These are phyloP conservation scores for Porpolomopsis calyptriformis DNA, from an alignment of 768 basidiomycete species.

Conservation along the genomic window DNA sequence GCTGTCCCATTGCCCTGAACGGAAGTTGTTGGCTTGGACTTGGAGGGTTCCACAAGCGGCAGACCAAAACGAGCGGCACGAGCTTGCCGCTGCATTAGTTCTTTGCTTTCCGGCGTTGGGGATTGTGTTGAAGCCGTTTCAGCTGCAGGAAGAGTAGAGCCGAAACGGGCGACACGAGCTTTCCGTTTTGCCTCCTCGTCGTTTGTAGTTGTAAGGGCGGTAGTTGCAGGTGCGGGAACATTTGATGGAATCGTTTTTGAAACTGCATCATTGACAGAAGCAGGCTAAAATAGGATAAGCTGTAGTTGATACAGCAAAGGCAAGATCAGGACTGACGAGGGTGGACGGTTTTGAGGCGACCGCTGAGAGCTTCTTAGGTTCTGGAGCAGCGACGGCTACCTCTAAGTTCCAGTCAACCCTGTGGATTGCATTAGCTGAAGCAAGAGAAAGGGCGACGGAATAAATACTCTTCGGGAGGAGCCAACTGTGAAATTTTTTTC, in stretches of 20 bases:
- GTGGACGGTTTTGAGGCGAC: background rate
- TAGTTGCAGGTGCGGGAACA: background rate
- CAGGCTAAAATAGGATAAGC: no score
- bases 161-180: slow-evolving; percentile 44
- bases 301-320: slow-evolving; percentile 1
- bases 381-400: slow-evolving; percentile 12
- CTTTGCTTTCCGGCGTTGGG: slow-evolving; percentile 29
- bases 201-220: background rate
- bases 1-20: slow-evolving; percentile 11
- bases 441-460: background rate
- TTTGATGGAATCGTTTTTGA: background rate
- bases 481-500: no score
- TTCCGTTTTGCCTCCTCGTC: background rate
- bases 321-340: background rate
- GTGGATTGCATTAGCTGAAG: background rate
- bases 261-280: no score
- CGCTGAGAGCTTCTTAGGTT: slow-evolving; percentile 6
- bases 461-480: no score
- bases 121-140: background rate
- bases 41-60: slow-evolving; percentile 37
- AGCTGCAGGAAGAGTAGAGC: slow-evolving; percentile 12
- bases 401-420: slow-evolving; percentile 37
- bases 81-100: slow-evolving; percentile 45
- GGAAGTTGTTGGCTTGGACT: slow-evolving; percentile 15
- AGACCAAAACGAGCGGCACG: slow-evolving; percentile 66